Conservation (phyloP, 2,329 filamentous ascomycete species). For the Colletotrichum sp. region DNA sequence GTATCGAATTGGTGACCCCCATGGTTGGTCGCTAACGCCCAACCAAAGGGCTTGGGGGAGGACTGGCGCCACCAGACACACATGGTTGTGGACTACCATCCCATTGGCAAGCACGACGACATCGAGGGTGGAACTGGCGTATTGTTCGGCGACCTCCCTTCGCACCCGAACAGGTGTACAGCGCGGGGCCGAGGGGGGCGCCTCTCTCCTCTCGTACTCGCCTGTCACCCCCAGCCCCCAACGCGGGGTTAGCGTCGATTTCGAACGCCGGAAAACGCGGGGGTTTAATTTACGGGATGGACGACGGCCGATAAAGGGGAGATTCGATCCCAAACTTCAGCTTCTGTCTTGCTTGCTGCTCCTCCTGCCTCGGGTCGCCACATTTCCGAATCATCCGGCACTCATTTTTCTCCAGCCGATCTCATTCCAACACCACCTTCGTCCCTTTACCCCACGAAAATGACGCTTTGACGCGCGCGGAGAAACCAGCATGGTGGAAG, state of each 20-base stretch:
- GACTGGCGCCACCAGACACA: neutral
- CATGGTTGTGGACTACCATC: neutral
- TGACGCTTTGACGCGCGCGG: neutral
- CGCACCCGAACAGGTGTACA: neutral
- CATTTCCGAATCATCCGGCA: constrained; percentile 4
- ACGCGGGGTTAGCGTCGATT: constrained; percentile 18
- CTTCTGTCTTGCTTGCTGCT: neutral
- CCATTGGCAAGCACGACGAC: neutral
- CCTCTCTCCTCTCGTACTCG: constrained; percentile 1
- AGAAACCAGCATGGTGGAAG: neutral
- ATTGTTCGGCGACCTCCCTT: neutral
- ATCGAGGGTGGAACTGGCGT: neutral
- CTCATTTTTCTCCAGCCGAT: neutral
- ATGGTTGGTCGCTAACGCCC: constrained; percentile 52
- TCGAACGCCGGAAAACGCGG: constrained; percentile 9
- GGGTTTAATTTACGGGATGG: neutral
- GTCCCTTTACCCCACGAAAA: neutral
- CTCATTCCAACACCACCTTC: neutral
- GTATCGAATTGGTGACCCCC: constrained; percentile 68
- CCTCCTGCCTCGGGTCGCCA: neutral
- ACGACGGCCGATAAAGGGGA: neutral
- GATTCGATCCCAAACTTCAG: neutral
- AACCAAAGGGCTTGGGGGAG: neutral
- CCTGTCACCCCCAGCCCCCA: constrained; percentile 7
- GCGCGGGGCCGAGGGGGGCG: neutral